Base-by-base conservation (phyloP, 257 asterid species). In the Cinchona pubescens region DNA sequence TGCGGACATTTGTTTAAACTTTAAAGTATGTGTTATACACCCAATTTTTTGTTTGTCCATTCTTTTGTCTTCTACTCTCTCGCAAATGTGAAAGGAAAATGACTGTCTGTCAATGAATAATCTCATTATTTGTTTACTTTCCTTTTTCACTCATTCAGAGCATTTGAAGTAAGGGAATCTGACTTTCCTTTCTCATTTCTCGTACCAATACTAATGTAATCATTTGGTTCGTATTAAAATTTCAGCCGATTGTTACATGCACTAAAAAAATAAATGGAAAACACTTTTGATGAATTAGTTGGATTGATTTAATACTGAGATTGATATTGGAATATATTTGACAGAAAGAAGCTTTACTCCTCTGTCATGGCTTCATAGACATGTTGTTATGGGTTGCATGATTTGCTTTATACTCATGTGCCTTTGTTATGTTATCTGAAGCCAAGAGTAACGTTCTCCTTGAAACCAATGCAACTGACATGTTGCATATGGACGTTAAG, bases 401-500 rank as follows among this genome's bases (percentile, higher is more conserved):
- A 27, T 67, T 43, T 61, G 34, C 45, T 55, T 59, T 55, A 38
- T 27, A 35, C 18, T 75, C 77, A 59, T 60, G 83, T 27, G 16
- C 78, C 83, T 40, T 64, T 75, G 45, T 65, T 29, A 29, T 55
- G 42, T 68, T 69, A 30, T 45, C n/a, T 53, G 79, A 81, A 75
- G 83, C 81, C 40, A 58, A 58, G 73, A 75, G 46, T 27, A 37
- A 75, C 38, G 73, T 75, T 79, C 81, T 79, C 85, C 85, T 82
- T 79, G 51, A 73, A 62, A 76, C 82, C 79, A 68, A 37, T 76
- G 78, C 81, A 61, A 76, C 67, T 42, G 8, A 51, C 71, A 10
- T 76, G 60, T 72, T 82, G 83, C 78, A 82, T 35, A 35, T 72
- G 86, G 79, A 76, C 77, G 75, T 79, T 82, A 76, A 82, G 81